Evolutionary conservation across 2,329 filamentous ascomycete genomes (phyloP).

Genomic region (Fusarium aywerte): DNA sequence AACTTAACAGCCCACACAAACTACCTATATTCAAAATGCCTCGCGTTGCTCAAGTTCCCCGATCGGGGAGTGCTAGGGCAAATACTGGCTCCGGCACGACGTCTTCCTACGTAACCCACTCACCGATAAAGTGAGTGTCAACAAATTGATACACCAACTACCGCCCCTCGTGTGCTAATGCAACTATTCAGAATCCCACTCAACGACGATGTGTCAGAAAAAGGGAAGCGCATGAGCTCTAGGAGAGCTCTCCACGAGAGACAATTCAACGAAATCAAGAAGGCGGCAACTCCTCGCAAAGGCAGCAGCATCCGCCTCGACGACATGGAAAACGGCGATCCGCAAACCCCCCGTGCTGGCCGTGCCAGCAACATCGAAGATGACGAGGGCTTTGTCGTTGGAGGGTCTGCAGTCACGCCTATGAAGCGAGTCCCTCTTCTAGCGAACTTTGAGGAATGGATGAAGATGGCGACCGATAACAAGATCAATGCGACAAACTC

Average conservation of each 20-base stretch:
- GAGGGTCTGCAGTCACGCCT: slow-evolving; percentile 83
- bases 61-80: slow-evolving; percentile 59
- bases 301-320: slow-evolving; percentile 65
- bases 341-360: slow-evolving; percentile 61
- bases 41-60: slow-evolving; percentile 67
- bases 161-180: slow-evolving; percentile 18
- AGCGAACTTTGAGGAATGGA: slow-evolving; percentile 99
- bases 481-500: slow-evolving; percentile 98
- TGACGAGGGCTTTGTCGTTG: slow-evolving; percentile 72
- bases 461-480: slow-evolving; percentile 99
- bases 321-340: slow-evolving; percentile 68
- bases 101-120: slow-evolving; percentile 68
- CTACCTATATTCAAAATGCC: slow-evolving; percentile 62
- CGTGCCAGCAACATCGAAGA: slow-evolving; percentile 55
- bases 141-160: slow-evolving; percentile 15
- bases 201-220: slow-evolving; percentile 95
- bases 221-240: slow-evolving; percentile 85
- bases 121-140: slow-evolving; percentile 63
- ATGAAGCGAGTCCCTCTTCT: slow-evolving; percentile 96
- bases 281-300: slow-evolving; percentile 74
- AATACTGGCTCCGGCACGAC: slow-evolving; percentile 59
- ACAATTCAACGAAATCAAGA: slow-evolving; percentile 90
- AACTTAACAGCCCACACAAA: slow-evolving; percentile 32
- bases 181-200: slow-evolving; percentile 78
- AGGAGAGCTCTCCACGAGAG: slow-evolving; percentile 89